Conservation (phyloP, 2,329 filamentous ascomycete genomes). For the Nemania sp. region DNA sequence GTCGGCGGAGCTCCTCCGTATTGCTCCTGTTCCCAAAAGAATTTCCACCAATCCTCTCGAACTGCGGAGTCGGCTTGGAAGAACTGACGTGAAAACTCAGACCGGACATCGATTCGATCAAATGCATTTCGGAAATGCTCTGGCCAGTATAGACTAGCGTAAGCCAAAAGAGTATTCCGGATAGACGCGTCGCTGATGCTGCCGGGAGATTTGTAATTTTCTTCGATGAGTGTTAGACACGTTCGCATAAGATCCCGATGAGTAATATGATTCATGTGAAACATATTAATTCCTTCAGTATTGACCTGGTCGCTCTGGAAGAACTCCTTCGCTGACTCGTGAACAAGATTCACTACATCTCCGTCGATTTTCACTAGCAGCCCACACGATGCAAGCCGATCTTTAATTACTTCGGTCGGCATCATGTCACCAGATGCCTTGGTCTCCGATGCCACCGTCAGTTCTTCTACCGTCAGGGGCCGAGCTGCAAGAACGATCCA, state of each 20-base stretch:
- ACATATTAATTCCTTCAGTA: background rate
- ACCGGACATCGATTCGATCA: background rate
- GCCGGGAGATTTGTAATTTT: background rate
- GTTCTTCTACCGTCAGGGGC: constrained; percentile 6
- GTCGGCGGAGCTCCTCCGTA: background rate
- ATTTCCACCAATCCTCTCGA: background rate
- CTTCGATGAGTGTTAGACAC: constrained; percentile 6
- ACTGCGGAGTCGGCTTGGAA: background rate
- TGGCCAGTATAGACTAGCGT: constrained; percentile 4
- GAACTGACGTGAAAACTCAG: constrained; percentile 4
- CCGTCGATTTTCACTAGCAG: constrained; percentile 5
- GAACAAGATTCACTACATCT: constrained; percentile 10
- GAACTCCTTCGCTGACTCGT: constrained; percentile 29
- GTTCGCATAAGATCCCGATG: constrained; percentile 6
- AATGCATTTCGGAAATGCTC: constrained; percentile 4
- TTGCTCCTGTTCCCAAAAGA: constrained; percentile 3
- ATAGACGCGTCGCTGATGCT: background rate
- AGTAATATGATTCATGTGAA: background rate
- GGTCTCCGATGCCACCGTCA: background rate
- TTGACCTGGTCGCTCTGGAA: constrained; percentile 28
- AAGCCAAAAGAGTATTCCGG: background rate
- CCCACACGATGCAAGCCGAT: background rate
- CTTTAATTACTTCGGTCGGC: background rate
- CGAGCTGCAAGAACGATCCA: constrained; percentile 14
- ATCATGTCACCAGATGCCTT: background rate